Evolutionary conservation across 805 yeast species (phyloP).

Genomic region (Schwanniomyces sp.): DNA sequence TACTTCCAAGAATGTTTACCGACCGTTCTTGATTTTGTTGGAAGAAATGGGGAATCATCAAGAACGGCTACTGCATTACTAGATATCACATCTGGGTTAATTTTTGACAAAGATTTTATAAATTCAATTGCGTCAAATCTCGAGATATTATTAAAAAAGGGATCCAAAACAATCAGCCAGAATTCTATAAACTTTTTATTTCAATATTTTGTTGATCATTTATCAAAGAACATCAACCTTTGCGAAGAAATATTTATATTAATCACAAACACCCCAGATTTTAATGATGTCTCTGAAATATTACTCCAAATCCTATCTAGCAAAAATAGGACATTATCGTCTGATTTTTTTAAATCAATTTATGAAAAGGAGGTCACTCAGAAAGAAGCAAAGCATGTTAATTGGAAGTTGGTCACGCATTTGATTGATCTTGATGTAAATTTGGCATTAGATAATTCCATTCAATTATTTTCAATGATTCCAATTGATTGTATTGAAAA

Average conservation of each 20-base stretch:
- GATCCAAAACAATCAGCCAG: constrained; percentile 5
- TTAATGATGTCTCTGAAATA: constrained; percentile 39
- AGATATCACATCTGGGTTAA: constrained; percentile 4
- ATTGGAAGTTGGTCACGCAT: constrained; percentile 48
- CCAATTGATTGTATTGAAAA: constrained; percentile 3
- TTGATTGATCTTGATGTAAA: constrained; percentile 57
- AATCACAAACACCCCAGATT: constrained; percentile 30
- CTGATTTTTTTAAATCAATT: constrained; percentile 46
- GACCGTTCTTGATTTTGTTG: constrained; percentile 7
- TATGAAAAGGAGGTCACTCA: constrained; percentile 28
- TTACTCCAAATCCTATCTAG: constrained; percentile 48
- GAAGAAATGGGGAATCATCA: background rate
- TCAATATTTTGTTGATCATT: constrained; percentile 25
- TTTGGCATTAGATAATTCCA: constrained; percentile 49
- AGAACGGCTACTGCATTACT: background rate
- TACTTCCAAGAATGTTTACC: constrained; percentile 26
- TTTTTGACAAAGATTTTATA: constrained; percentile 13
- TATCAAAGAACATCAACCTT: constrained; percentile 31
- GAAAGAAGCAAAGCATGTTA: constrained; percentile 15
- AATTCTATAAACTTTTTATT: constrained; percentile 19
- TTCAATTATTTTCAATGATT: constrained; percentile 23
- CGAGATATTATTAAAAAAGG: constrained; percentile 25
- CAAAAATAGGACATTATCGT: constrained; percentile 54
- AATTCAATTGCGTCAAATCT: constrained; percentile 26
- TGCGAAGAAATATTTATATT: constrained; percentile 51